phyloP scores from a whole-genome alignment of 768 basidiomycete species.

The Pleurotus cornucopiae region DNA sequence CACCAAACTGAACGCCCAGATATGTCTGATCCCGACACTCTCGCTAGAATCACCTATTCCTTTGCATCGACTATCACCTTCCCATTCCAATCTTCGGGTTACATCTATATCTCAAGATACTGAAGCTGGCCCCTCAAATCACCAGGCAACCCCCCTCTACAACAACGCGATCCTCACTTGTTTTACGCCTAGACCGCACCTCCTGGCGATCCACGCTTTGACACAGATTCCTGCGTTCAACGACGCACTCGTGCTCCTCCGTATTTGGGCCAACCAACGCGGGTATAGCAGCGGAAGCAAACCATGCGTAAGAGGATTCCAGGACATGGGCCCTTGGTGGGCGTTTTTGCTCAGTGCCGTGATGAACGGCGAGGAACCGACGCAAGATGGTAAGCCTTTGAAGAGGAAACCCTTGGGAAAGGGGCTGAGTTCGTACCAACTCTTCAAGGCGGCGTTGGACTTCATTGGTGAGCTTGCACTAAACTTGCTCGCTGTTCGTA shows the following conservation, averaged over 20 bases:
- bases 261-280: slow-evolving; percentile 88
- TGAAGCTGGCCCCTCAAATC: slow-evolving; percentile 18
- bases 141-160: slow-evolving; percentile 70
- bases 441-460: slow-evolving; percentile 82
- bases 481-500: not conserved
- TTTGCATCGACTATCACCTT: slow-evolving; percentile 65
- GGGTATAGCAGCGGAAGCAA: slow-evolving; percentile 63
- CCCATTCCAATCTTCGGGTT: slow-evolving; percentile 54
- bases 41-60: slow-evolving; percentile 59
- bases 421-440: slow-evolving; percentile 86
- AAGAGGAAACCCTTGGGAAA: slow-evolving; percentile 63
- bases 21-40: slow-evolving; percentile 73
- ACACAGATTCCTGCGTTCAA: slow-evolving; percentile 60
- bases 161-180: slow-evolving; percentile 66
- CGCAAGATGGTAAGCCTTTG: slow-evolving; percentile 22
- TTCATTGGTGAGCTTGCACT: slow-evolving; percentile 59
- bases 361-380: slow-evolving; percentile 62
- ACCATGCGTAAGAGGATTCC: slow-evolving; percentile 63
- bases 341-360: slow-evolving; percentile 53
- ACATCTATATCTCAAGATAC: slow-evolving; percentile 13
- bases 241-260: slow-evolving; percentile 74
- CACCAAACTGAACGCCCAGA: slow-evolving; percentile 61
- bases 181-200: slow-evolving; percentile 43
- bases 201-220: slow-evolving; percentile 49
- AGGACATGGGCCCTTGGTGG: slow-evolving; percentile 68